Percentiles rank a stretch among this genome's conserved stretches.
These are phyloP conservation scores for Penicillium daleae DNA, from an alignment of 495 filamentous ascomycete species.

Conservation along the genomic window DNA sequence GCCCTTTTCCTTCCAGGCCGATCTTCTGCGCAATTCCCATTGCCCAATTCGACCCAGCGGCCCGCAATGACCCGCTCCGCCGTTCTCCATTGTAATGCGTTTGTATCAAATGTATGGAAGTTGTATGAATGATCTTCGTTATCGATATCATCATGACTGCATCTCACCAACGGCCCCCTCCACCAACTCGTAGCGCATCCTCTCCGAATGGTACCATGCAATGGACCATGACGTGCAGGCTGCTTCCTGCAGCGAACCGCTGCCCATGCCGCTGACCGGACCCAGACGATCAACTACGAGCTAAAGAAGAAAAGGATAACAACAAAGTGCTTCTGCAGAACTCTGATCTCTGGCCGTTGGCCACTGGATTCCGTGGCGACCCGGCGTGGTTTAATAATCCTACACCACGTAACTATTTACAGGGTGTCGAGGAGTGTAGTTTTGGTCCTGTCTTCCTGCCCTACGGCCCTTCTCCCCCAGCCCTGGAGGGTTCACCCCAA, in stretches of 20 bases:
- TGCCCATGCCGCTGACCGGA: not conserved
- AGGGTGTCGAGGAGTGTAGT: not conserved
- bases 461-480: slow-evolving; percentile 10
- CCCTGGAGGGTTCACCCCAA: not conserved
- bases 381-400: slow-evolving; percentile 14
- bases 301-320: not conserved
- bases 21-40: slow-evolving; percentile 18
- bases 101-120: not conserved
- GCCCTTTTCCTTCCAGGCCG: not conserved
- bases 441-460: not conserved
- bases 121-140: not conserved
- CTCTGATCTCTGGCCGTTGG: not conserved
- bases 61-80: slow-evolving; percentile 17
- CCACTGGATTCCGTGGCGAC: slow-evolving; percentile 2
- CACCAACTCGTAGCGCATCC: not conserved
- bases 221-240: slow-evolving; percentile 16
- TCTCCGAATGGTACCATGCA: slow-evolving; percentile 8
- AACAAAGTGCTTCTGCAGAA: not conserved
- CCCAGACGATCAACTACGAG: not conserved
- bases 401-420: too few species aligned
- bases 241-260: slow-evolving; percentile 1
- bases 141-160: slow-evolving; percentile 20
- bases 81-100: not conserved
- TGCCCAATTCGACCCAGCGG: slow-evolving; percentile 21
- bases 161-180: not conserved